phyloP scores from a whole-genome alignment of 2,329 filamentous ascomycete species.

The Didymella lethalis region DNA sequence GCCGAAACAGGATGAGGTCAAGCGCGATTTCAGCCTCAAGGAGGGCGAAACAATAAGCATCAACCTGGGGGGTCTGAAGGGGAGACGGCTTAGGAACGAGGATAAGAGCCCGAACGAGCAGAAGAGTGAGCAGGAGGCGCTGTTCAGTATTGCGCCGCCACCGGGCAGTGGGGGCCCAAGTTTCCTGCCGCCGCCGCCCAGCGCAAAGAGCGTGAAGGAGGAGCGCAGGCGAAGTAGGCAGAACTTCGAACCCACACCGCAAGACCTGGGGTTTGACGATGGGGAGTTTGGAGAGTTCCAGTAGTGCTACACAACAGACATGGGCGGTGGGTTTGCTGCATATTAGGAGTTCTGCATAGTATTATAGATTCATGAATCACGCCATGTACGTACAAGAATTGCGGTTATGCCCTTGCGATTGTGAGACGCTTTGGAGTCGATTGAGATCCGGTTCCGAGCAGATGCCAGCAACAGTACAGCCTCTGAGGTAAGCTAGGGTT shows the following conservation, averaged over 20 bases:
- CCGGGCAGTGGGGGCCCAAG: constrained; percentile 56
- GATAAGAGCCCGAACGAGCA: constrained; percentile 49
- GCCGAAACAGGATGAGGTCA: constrained; percentile 58
- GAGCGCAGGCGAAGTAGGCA: constrained; percentile 64
- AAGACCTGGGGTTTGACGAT: constrained; percentile 83
- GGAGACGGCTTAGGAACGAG: constrained; percentile 53
- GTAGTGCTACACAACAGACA: constrained; percentile 34
- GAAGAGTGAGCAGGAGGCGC: constrained; percentile 54
- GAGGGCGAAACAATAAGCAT: constrained; percentile 90
- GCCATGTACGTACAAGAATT: background rate
- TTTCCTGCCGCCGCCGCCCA: constrained; percentile 73
- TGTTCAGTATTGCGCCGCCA: constrained; percentile 80
- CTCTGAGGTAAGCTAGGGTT: too few species aligned
- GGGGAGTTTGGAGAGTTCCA: constrained; percentile 88
- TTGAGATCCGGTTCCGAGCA: too few species aligned
- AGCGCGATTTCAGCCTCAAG: constrained; percentile 83
- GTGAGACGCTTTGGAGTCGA: background rate
- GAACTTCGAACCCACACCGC: constrained; percentile 52
- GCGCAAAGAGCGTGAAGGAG: constrained; percentile 66
- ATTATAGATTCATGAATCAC: constrained; percentile 16
- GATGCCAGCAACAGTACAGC: too few species aligned
- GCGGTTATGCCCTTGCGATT: background rate
- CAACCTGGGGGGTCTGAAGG: constrained; percentile 69
- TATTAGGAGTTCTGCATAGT: constrained; percentile 30
- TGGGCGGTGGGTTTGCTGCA: constrained; percentile 16